phyloP scores from a whole-genome alignment of 106 monocot species.

The Platanthera zijinensis region DNA sequence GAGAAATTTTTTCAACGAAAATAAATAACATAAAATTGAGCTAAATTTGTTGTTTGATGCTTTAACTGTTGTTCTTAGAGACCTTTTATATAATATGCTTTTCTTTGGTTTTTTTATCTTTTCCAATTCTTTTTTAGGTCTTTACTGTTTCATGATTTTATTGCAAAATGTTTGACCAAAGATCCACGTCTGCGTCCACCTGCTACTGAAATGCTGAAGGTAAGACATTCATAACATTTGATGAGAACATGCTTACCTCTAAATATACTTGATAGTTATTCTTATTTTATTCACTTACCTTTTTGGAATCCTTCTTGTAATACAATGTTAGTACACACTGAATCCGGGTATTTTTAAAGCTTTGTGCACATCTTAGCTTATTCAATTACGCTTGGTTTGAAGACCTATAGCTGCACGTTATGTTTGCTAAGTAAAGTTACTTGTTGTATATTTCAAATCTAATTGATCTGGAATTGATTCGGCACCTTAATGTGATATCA shows the following conservation, averaged over 20 bases:
- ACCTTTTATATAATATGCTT: background rate
- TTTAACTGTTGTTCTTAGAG: background rate
- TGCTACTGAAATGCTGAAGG: conserved; percentile 96
- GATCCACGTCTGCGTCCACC: conserved; percentile 84
- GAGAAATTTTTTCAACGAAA: background rate
- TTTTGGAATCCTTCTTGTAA: background rate
- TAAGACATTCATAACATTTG: conserved; percentile 15
- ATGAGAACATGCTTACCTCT: background rate
- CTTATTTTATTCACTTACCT: background rate
- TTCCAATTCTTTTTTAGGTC: conserved; percentile 45
- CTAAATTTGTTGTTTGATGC: background rate
- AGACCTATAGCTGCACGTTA: background rate
- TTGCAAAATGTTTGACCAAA: conserved; percentile 97
- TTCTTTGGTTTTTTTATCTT: background rate
- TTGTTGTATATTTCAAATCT: background rate
- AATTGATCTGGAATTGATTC: background rate
- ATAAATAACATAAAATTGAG: background rate
- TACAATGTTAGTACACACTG: background rate
- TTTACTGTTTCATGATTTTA: conserved; percentile 95
- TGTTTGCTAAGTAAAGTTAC: background rate
- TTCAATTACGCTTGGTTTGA: background rate
- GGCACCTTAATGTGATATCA: too few species aligned
- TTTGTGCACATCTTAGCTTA: background rate
- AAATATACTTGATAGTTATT: background rate
- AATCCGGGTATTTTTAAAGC: background rate